Percentiles rank a stretch among this genome's conserved stretches.
These are phyloP conservation scores for Aureobasidium pullulans DNA, from an alignment of 2,329 filamentous ascomycete genomes.

Conservation along the genomic window DNA sequence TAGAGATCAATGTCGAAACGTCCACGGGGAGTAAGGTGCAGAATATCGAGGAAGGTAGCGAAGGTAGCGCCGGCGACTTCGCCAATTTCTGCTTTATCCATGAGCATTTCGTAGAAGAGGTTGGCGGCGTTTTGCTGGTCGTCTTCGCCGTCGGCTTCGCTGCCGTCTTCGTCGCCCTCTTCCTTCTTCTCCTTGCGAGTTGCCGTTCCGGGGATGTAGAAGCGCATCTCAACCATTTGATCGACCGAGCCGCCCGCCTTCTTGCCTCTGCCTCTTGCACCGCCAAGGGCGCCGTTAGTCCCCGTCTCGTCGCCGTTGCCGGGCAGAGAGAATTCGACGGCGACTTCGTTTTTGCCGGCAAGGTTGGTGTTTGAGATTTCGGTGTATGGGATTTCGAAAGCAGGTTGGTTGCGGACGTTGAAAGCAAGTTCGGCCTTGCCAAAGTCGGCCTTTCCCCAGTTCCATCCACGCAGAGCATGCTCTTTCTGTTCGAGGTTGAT, in stretches of 20 bases:
- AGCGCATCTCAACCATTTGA: constrained; percentile 95
- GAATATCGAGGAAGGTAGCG: constrained; percentile 90
- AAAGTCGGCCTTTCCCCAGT: constrained; percentile 98
- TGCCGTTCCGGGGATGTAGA: constrained; percentile 91
- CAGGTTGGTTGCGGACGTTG: constrained; percentile 92
- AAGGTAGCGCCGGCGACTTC: constrained; percentile 98
- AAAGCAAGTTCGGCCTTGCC: constrained; percentile 91
- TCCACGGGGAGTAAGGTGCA: constrained; percentile 96
- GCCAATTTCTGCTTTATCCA: constrained; percentile 98
- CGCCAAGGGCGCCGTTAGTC: constrained; percentile 65
- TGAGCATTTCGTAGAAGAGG: constrained; percentile 95
- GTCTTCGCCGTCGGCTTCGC: constrained; percentile 45
- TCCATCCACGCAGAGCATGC: constrained; percentile 93
- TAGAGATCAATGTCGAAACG: constrained; percentile 99
- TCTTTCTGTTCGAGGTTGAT: constrained; percentile 87
- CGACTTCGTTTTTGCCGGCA: constrained; percentile 94
- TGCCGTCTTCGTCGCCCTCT: constrained; percentile 65
- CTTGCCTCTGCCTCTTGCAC: constrained; percentile 68
- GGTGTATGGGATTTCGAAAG: constrained; percentile 94
- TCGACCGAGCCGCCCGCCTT: constrained; percentile 85
- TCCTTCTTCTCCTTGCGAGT: constrained; percentile 63
- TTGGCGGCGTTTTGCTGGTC: constrained; percentile 93
- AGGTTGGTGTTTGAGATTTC: constrained; percentile 98
- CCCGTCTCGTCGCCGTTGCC: constrained; percentile 64
- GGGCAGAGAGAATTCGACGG: constrained; percentile 82